These are phyloP conservation scores for Solanum sparsipilum DNA, from an alignment of 257 asterid genomes.

Conservation along the genomic window DNA sequence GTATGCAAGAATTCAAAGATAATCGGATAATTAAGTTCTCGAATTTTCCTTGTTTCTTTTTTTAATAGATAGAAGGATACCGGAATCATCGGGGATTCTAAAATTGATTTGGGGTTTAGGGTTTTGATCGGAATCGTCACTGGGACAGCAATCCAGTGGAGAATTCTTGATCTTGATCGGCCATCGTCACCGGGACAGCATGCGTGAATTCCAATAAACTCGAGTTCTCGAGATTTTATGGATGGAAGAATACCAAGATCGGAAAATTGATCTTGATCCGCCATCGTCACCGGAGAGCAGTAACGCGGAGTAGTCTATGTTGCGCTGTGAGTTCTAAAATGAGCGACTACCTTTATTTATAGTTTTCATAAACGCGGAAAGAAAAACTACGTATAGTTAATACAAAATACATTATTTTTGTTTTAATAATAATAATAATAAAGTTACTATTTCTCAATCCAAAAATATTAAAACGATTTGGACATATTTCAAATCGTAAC, in stretches of 20 bases:
- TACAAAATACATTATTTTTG: too few relatives aligned
- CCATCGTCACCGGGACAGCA: neutral
- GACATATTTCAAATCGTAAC: neutral
- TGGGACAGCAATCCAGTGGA: neutral
- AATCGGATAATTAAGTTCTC: neutral
- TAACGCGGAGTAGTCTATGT: neutral
- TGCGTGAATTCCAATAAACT: neutral
- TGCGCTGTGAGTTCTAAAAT: neutral
- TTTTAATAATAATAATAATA: too few relatives aligned
- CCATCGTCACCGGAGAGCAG: neutral
- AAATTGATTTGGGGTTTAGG: neutral
- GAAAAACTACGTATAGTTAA: too few relatives aligned
- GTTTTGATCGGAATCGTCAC: neutral
- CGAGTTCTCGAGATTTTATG: neutral
- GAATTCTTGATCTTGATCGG: neutral
- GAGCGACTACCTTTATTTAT: neutral
- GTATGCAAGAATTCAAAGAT: neutral
- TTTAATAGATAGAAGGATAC: neutral
- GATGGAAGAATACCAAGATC: neutral
- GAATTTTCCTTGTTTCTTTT: neutral
- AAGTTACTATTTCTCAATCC: neutral
- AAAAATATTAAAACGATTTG: too few relatives aligned
- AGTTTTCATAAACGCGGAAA: neutral
- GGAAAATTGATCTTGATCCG: too few relatives aligned
- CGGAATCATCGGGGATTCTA: neutral